Evolutionary conservation across 225 moss, liverwort and hornwort genomes (phyloP), one percentile per base, ranked within the genome.

Genomic region (Polytrichum commune): DNA sequence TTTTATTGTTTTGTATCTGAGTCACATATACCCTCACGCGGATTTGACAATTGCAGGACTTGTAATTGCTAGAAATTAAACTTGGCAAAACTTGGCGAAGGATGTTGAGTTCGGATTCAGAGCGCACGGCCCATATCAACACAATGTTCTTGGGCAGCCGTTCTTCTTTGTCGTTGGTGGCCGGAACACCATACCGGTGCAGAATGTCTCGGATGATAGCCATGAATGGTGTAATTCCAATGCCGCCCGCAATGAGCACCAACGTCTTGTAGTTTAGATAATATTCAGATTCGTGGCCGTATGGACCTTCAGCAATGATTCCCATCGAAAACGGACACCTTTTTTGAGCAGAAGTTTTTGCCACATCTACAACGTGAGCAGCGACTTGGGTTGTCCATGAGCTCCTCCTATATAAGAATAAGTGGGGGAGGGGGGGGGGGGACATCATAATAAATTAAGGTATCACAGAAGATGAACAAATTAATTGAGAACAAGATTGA

Each of bases 211-310:
- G 70, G 23, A 80, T 57, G 27, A 83, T 74, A 27, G 86, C 73
- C 2, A 86, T 35, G 55, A 77, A 79, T 25, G 83, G 76, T 25
- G 78, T 86, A 27, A 86, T 77, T 4, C 80, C 82, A 1, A 86
- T 78, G 7, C 70, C 70, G 25, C 57, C 33, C 1, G 18, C 56
- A 18, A 76, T 9, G 0, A 76, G 58, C 27, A 70, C 2, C 3
- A 58, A 46, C n/a, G 16, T 35, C 10, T 58, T 13, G 6, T 64
- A 57, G 0, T 0, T 2, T 3, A 71, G 62, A 7, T 29, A 78
- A 18, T 35, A 72, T 25, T 71, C 54, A 2, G 67, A 60, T 60
- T 62, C 33, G 0, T 67, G 55, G 38, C 53, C 29, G 27, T 67
- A 67, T n/a, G 65, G 74, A 23, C 74, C 74, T 67, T 74, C 74